Evolutionary conservation across 1,139 yeast genomes (phyloP), one percentile per base, ranked within the genome.

Genomic region (Hanseniaspora uvarum): DNA sequence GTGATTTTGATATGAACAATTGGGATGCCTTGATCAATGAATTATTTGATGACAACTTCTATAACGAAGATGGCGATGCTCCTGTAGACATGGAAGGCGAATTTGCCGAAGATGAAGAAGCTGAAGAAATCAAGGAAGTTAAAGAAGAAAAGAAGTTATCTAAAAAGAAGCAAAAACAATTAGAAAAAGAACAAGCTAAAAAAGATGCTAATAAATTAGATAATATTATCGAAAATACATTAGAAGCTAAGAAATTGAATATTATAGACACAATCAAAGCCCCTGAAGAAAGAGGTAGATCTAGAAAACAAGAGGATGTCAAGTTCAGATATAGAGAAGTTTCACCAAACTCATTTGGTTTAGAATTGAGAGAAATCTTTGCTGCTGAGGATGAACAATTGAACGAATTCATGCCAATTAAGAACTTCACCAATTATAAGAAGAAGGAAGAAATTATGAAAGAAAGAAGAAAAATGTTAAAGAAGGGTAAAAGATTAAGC

Each of bases 371-470:
- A 58, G 99, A 94, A 63, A 92, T 94, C 52, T 72, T 94, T 54
- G 70, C 86, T 57, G 99, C 98, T 10, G 94, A 86, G 63, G 98
- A 94, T 65, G 75, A 77, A 58, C 86, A 84, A 54, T 75, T 94
- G 67, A 92, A 92, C 68, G 81, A 79, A 55, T 88, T 74, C 64
- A 83, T 87, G 58, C 94, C 96, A 14, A 72, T 94, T 61, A 92
- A 92, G 72, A 89, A 89, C 67, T 80, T 92, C 62, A 97, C 97
- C 0, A 92, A 97, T 28, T 94, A 86, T 67, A 79, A 96, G 65
- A 80, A 88, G 24, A 77, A 78, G 58, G 95, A 86, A 56, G 74
- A 77, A 61, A 75, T 81, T 60, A 70, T 76, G 61, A 86, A 83
- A 66, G 98, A 94, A 66, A 84, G 80, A 68, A 76, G 94, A 64